A percentile compares a stretch with the other conserved stretches of the same genome.
Conservation (phyloP, 371 early-diverging fungal genomes). For the Rhizomucor pusillus region DNA sequence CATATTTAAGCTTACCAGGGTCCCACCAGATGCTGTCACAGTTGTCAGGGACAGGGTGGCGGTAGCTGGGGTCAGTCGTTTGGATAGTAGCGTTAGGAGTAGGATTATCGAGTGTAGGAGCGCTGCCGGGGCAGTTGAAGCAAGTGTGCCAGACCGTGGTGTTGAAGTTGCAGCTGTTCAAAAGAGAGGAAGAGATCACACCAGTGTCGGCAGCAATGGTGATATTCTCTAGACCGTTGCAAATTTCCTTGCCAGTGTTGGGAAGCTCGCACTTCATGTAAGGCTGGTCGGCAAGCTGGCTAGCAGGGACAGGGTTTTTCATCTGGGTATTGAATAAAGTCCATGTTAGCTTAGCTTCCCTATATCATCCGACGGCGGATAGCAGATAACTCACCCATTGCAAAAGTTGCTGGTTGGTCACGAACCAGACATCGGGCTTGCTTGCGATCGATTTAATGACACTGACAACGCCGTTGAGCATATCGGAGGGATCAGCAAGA, state of each 20-base stretch:
- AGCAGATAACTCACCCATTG: constrained; percentile 41
- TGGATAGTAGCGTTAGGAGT: constrained; percentile 44
- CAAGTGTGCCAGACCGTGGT: constrained; percentile 60
- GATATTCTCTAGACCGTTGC: constrained; percentile 67
- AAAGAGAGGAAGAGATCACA: constrained; percentile 37
- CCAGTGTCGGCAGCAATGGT: constrained; percentile 33
- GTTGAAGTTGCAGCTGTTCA: constrained; percentile 57
- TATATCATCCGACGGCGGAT: not conserved
- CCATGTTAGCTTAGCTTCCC: not conserved
- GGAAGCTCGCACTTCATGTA: constrained; percentile 64
- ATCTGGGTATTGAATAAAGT: constrained; percentile 30
- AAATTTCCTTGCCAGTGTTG: constrained; percentile 67
- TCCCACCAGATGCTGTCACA: constrained; percentile 79
- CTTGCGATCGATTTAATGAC: constrained; percentile 47
- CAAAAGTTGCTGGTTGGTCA: constrained; percentile 63
- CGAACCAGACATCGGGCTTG: constrained; percentile 68
- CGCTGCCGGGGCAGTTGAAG: constrained; percentile 59
- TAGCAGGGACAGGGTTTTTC: constrained; percentile 67
- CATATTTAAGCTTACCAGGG: constrained; percentile 46
- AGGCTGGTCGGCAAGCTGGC: constrained; percentile 49
- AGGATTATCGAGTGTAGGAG: constrained; percentile 54
- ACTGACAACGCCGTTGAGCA: constrained; percentile 37
- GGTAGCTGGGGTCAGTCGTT: constrained; percentile 36
- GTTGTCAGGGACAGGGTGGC: constrained; percentile 58
- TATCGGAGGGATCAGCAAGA: constrained; percentile 29